Base-by-base conservation (phyloP, 805 yeast genomes). In the Komagataella phaffii region DNA sequence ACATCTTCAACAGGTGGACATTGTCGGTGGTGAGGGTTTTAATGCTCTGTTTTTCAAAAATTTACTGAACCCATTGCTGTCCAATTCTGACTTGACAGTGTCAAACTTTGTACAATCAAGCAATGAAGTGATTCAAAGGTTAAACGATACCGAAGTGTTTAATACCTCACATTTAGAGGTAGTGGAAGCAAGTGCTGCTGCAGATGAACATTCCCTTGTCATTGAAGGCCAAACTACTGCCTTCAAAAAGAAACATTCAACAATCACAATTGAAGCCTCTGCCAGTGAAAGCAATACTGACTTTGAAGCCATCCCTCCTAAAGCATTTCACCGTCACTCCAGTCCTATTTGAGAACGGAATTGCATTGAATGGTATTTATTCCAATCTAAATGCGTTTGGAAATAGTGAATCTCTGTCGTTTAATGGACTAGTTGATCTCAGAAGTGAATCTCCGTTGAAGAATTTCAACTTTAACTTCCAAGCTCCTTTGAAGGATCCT, bases 331-430 rank as follows among this genome's bases (percentile, higher is more conserved):
- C 60, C 59, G 1, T 65, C n/a, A 69, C 70, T 24, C 64, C 74
- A 7, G 56, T 62, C 7, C 67, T 68, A 43, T 58, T 65, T 6
- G 69, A 65, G 44, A 59, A 61, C 21, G 68, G 69, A 17, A 65
- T 71, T 23, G 55, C 68, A 6, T 52, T 66, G 36, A 65, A 64
- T 17, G 52, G 67, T 23, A 62, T 64, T 48, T 70, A 68, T 54
- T 56, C 65, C 2, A 69, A 74, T 55, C 66, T 68, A 54, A 83
- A 83, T 59, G 67, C 77, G 7, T 74, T 83, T 56, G 88, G 86
- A 3, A 83, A 83, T n/a, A 88, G 85, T 14, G 90, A 84, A 61
- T 67, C 68, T 6, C 58, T 85, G 14, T 68, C 75, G 14, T 54
- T 81, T 14, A 81, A 81, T 54, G 73, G 78, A 55, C 61, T 54